Evolutionary conservation across 768 basidiomycete genomes (phyloP).

Genomic region (Boletus coccyginus): DNA sequence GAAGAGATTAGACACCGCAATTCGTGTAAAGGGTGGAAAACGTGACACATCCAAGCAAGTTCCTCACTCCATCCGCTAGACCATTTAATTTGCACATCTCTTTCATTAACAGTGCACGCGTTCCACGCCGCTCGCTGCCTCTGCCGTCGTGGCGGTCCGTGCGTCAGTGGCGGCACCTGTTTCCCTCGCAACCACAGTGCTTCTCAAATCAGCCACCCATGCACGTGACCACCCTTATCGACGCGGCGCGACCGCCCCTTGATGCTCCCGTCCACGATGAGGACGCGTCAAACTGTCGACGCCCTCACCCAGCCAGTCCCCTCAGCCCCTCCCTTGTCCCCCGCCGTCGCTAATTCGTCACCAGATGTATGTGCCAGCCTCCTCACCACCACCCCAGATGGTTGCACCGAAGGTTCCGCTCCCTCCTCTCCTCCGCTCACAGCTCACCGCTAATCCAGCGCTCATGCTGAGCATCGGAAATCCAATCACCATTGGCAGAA

Average conservation of each 20-base stretch:
- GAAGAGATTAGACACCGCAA: slow-evolving; percentile 8
- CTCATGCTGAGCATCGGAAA: slow-evolving; percentile 58
- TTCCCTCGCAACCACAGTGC: slow-evolving; percentile 11
- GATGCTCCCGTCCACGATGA: slow-evolving; percentile 16
- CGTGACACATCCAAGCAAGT: background rate
- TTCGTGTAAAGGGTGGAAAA: background rate
- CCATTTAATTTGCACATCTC: background rate
- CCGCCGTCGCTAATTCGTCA: slow-evolving; percentile 4
- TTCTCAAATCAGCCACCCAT: background rate
- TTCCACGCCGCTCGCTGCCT: slow-evolving; percentile 8
- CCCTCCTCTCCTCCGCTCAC: background rate
- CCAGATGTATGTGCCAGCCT: slow-evolving; percentile 69
- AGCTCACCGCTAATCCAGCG: slow-evolving; percentile 29
- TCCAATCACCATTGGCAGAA: slow-evolving; percentile 69
- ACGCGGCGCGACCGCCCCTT: slow-evolving; percentile 6
- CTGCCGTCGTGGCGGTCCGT: slow-evolving; percentile 5
- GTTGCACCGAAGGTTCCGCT: slow-evolving; percentile 59
- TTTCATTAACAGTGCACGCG: slow-evolving; percentile 4
- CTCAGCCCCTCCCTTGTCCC: slow-evolving; percentile 21
- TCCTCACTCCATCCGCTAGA: background rate
- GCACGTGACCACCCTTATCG: slow-evolving; percentile 13
- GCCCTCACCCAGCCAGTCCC: slow-evolving; percentile 30
- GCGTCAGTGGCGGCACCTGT: slow-evolving; percentile 3
- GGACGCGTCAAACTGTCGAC: slow-evolving; percentile 15
- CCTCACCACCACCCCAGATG: slow-evolving; percentile 53